Evolutionary conservation across 2,329 filamentous ascomycete species (phyloP).

Genomic region (Esteya vermicola): DNA sequence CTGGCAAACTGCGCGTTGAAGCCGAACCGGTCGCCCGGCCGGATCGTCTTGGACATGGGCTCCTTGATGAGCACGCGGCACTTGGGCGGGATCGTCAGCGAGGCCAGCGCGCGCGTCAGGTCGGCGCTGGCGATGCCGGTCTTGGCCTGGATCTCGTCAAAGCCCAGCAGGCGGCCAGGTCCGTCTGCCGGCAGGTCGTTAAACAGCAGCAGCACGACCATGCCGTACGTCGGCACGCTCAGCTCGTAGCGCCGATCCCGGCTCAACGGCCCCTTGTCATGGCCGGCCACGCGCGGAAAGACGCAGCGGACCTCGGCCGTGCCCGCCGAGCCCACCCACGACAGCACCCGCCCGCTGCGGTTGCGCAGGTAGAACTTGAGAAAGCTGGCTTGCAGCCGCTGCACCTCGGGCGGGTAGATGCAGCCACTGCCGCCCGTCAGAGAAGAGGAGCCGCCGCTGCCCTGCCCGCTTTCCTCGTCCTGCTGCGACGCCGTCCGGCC

Average conservation of each 20-base stretch:
- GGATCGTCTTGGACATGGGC: slow-evolving; percentile 64
- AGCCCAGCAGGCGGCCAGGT: slow-evolving; percentile 31
- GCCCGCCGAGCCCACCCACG: slow-evolving; percentile 60
- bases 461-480: slow-evolving; percentile 26
- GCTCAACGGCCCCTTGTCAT: slow-evolving; percentile 44
- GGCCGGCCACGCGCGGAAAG: slow-evolving; percentile 59
- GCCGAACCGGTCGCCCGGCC: slow-evolving; percentile 60
- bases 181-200: slow-evolving; percentile 48
- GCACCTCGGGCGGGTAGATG: slow-evolving; percentile 62
- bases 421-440: slow-evolving; percentile 29
- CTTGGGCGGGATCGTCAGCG: slow-evolving; percentile 71
- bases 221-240: slow-evolving; percentile 82
- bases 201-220: slow-evolving; percentile 82
- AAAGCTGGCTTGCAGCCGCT: slow-evolving; percentile 67
- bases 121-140: slow-evolving; percentile 68
- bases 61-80: slow-evolving; percentile 69
- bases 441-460: slow-evolving; percentile 10
- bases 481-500: slow-evolving; percentile 41
- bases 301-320: slow-evolving; percentile 75
- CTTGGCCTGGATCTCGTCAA: slow-evolving; percentile 68
- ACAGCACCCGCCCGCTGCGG: slow-evolving; percentile 76
- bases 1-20: slow-evolving; percentile 75
- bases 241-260: slow-evolving; percentile 71
- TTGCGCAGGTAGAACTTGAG: slow-evolving; percentile 78
- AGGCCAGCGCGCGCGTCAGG: slow-evolving; percentile 63